Evolutionary conservation across 495 filamentous ascomycete genomes (phyloP), one percentile per base, ranked within the genome.

Genomic region (Lentithecium fluviatile): DNA sequence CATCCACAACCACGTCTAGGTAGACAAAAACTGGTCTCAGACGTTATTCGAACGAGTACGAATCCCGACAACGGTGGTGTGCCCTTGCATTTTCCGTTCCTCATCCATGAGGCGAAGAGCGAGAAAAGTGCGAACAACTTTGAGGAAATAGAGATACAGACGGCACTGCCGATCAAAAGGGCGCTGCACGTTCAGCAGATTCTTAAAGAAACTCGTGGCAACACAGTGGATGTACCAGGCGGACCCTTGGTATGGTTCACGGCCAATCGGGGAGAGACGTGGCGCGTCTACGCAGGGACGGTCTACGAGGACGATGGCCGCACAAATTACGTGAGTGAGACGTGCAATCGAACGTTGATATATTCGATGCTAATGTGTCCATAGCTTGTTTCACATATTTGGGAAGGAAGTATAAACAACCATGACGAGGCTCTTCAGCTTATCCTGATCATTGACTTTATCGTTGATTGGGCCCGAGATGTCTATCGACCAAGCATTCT

Each of bases 41-140:
- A 43, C 13, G 40, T n/a, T 15, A 43, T 43, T 15, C 40, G 55
- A 34, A 34, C 23, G 8, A 4, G 23, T n/a, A 45, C 47, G 15
- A 54, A 55, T 37, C 50, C 49, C 11, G 51, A 54, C 15, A 54
- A 54, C 21, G 50, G 48, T 15, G 57, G 57, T 11, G 17, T 13
- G 20, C 38, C 51, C 6, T 36, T 62, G 6, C 58, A 48, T 20
- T 62, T 67, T 62, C 65, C 65, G 6, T 68, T 68, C 52, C 46
- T 68, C 12, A 42, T 68, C 19, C 34, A 57, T 2, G 65, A 68
- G 49, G 61, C 65, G 2, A 68, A 68, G 46, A 19, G 45, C 13
- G 65, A 65, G 37, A 61, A 68, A 32, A 32, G 52, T n/a, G 32
- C 38, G 5, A 17, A 51, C 8, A 56, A 45, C 17, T 68, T 64